These are phyloP conservation scores for Psilocybe subaeruginosa DNA, from an alignment of 768 basidiomycete species.

Conservation along the genomic window DNA sequence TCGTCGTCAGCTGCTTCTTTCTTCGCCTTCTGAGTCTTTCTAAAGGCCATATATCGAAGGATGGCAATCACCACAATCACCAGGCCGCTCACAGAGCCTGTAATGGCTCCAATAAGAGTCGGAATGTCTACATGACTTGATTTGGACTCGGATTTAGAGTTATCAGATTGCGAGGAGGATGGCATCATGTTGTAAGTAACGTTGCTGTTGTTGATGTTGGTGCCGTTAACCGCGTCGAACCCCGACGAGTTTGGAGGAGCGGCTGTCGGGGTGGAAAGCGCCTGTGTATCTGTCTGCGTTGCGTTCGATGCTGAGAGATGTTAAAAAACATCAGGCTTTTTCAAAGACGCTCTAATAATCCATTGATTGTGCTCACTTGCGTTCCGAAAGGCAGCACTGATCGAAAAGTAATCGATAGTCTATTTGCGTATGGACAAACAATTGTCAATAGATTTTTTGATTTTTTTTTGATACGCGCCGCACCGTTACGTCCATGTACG, in stretches of 20 bases:
- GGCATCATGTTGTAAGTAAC: neutral
- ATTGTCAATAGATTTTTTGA: neutral
- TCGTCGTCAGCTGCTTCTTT: neutral
- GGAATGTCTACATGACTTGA: neutral
- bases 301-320: neutral
- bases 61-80: neutral
- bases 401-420: neutral
- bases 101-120: neutral
- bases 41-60: neutral
- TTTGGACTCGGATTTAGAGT: too few species aligned
- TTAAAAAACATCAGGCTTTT: neutral
- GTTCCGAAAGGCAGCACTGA: neutral
- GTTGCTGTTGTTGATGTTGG: neutral
- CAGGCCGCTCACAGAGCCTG: neutral
- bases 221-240: neutral
- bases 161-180: too few species aligned
- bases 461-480: neutral
- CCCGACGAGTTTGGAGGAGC: neutral
- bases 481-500: neutral
- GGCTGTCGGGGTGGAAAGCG: neutral
- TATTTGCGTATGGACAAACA: neutral
- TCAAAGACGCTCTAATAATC: neutral
- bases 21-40: neutral
- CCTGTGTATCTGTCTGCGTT: neutral
- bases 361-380: neutral